These are phyloP conservation scores for Clitoria ternatea DNA, from an alignment of 306 rosid species.

Conservation along the genomic window DNA sequence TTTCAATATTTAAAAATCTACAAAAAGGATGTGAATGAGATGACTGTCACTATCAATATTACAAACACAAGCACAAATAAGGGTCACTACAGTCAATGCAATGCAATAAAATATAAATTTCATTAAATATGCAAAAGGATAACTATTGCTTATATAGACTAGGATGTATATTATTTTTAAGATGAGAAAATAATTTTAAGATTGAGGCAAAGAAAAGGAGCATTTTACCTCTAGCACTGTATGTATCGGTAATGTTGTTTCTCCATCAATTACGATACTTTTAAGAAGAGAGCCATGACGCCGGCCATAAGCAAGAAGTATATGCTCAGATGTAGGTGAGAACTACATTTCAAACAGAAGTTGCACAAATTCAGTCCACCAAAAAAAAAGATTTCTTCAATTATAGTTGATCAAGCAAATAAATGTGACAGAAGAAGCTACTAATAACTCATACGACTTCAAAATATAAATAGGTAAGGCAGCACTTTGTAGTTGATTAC, in stretches of 20 bases:
- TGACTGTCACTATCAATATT: not conserved
- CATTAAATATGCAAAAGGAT: no score
- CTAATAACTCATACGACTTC: not conserved
- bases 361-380: slow-evolving; percentile 27
- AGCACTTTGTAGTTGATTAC: not conserved
- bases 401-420: not conserved
- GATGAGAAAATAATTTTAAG: slow-evolving; percentile 5
- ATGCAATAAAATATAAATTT: not conserved
- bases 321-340: slow-evolving; percentile 59
- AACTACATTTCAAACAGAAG: slow-evolving; percentile 36
- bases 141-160: no score
- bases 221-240: slow-evolving; percentile 86
- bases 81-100: slow-evolving; percentile 7
- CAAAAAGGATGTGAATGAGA: not conserved
- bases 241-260: slow-evolving; percentile 88
- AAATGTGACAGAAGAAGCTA: not conserved
- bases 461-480: not conserved
- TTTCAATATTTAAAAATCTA: slow-evolving; percentile 12
- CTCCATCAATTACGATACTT: slow-evolving; percentile 89
- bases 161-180: no score
- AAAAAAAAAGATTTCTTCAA: not conserved
- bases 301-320: slow-evolving; percentile 65
- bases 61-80: not conserved
- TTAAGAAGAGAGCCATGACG: slow-evolving; percentile 58
- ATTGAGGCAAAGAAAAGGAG: slow-evolving; percentile 16